Percentiles rank a stretch among this genome's conserved stretches.
phyloP scores from a whole-genome alignment of 768 basidiomycete genomes.

The Russula vinacea region DNA sequence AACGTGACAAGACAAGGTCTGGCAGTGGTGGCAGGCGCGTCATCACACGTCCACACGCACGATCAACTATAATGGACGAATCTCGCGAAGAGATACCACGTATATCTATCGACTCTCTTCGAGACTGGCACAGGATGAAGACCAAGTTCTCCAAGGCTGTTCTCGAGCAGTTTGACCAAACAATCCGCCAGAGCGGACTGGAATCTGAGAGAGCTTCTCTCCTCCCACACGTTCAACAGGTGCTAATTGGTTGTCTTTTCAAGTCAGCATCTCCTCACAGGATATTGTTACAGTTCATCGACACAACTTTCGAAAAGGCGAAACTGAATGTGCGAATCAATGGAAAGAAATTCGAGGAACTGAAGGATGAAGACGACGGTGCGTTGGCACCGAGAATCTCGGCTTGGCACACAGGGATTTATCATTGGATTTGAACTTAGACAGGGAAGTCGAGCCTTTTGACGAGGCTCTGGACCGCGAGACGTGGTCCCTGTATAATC shows the following conservation, averaged over 20 bases:
- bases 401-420: background rate
- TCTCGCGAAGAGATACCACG: constrained; percentile 27
- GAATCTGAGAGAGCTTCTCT: constrained; percentile 15
- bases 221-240: constrained; percentile 23
- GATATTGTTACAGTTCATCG: constrained; percentile 20
- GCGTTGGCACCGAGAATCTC: background rate
- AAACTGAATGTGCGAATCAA: constrained; percentile 29
- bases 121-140: constrained; percentile 29
- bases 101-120: constrained; percentile 25
- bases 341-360: constrained; percentile 28
- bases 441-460: constrained; percentile 59
- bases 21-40: too few relatives aligned
- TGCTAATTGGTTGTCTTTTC: background rate
- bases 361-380: constrained; percentile 24
- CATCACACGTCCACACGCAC: too few relatives aligned
- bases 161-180: constrained; percentile 15
- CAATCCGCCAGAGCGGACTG: constrained; percentile 14
- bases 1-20: too few relatives aligned
- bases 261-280: background rate
- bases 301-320: constrained; percentile 27
- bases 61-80: constrained; percentile 21
- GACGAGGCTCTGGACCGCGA: constrained; percentile 82
- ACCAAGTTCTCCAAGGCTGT: constrained; percentile 26
- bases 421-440: constrained; percentile 34
- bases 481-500: constrained; percentile 77